Conservation (phyloP, 2,329 filamentous ascomycete species). For the Allantophomopsis cytisporea region DNA sequence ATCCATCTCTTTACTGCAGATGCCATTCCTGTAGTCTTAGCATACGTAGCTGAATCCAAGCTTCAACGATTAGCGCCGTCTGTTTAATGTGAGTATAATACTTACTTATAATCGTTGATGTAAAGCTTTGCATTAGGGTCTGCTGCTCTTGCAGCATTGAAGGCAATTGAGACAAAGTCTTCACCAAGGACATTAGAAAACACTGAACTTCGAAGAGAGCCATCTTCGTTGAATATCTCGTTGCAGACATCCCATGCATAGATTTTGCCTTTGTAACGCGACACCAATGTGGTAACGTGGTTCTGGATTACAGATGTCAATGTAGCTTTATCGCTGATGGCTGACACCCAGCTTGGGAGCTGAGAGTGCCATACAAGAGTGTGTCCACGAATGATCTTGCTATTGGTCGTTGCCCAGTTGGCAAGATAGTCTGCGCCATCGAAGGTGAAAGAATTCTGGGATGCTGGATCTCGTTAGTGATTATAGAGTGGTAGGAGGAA, state of each 20-base stretch:
- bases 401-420: constrained; percentile 30
- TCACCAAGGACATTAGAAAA: constrained; percentile 42
- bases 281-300: constrained; percentile 45
- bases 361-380: constrained; percentile 37
- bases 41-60: constrained; percentile 27
- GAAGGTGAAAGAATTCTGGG: constrained; percentile 41
- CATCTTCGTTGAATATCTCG: constrained; percentile 46
- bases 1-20: constrained; percentile 50
- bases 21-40: constrained; percentile 43
- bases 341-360: constrained; percentile 32
- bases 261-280: constrained; percentile 45
- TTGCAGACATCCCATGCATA: constrained; percentile 56
- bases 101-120: constrained; percentile 45
- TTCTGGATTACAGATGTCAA: constrained; percentile 41
- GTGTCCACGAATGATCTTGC: constrained; percentile 47
- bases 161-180: constrained; percentile 42
- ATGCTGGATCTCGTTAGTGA: constrained; percentile 6
- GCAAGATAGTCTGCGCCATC: constrained; percentile 39
- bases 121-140: constrained; percentile 44
- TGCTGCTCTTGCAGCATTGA: constrained; percentile 37
- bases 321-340: constrained; percentile 42
- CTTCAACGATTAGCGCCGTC: constrained; percentile 30
- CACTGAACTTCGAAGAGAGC: constrained; percentile 34
- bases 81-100: too few relatives aligned
- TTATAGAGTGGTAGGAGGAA: not conserved